Percentiles rank a stretch among this genome's conserved stretches.
Conservation (phyloP, 352 stramenopile species). For the Pythium periplocum region DNA sequence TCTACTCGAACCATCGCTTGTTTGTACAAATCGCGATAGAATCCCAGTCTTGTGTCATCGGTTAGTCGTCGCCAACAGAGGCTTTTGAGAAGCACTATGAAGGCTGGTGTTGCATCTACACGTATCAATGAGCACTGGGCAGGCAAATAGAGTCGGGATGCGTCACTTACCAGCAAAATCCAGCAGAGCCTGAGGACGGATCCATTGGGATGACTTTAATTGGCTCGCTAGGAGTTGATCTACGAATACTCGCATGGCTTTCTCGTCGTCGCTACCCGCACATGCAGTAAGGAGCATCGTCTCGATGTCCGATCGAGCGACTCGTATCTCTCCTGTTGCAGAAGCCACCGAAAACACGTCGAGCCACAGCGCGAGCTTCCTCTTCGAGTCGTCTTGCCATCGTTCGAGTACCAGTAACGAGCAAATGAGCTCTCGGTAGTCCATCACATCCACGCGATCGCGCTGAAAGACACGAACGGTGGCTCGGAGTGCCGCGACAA, state of each 20-base stretch:
- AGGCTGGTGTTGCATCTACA: slow-evolving; percentile 12
- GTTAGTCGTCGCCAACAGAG: slow-evolving; percentile 51
- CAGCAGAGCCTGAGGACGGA: slow-evolving; percentile 3
- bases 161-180: slow-evolving; percentile 17
- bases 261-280: slow-evolving; percentile 33
- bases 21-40: slow-evolving; percentile 43
- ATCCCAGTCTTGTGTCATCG: slow-evolving; percentile 49
- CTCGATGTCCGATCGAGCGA: slow-evolving; percentile 12
- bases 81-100: slow-evolving; percentile 25
- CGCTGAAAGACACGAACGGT: slow-evolving; percentile 33
- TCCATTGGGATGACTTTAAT: too few relatives aligned
- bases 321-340: background rate
- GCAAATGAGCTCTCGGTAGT: slow-evolving; percentile 45
- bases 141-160: background rate
- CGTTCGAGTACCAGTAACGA: slow-evolving; percentile 42
- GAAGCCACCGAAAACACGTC: slow-evolving; percentile 37
- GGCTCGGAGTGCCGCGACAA: slow-evolving; percentile 17
- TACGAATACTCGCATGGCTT: slow-evolving; percentile 26
- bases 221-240: slow-evolving; percentile 7
- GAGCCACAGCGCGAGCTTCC: slow-evolving; percentile 45
- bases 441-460: slow-evolving; percentile 13
- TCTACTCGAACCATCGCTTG: slow-evolving; percentile 32
- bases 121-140: background rate
- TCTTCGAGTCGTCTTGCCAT: slow-evolving; percentile 38
- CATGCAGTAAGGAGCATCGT: slow-evolving; percentile 32